phyloP scores from a whole-genome alignment of 768 basidiomycete genomes.

The Boletus reticulatus region DNA sequence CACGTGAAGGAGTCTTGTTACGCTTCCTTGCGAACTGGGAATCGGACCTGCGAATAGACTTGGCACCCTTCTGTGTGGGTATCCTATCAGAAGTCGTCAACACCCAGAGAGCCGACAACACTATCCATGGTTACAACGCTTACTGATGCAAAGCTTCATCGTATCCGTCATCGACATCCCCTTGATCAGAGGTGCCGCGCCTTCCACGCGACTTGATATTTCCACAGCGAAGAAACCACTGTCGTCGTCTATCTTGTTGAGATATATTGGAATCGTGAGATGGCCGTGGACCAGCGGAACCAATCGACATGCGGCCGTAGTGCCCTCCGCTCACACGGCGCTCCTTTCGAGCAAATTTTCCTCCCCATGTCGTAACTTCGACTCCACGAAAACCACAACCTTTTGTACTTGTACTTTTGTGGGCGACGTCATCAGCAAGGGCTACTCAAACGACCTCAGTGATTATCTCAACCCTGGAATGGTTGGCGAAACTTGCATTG shows the following conservation, averaged over 20 bases:
- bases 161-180: background rate
- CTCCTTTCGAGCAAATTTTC: constrained; percentile 4
- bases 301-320: constrained; percentile 22
- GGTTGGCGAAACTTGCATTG: constrained; percentile 11
- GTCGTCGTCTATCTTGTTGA: constrained; percentile 4
- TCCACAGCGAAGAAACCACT: constrained; percentile 15
- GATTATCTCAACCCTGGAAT: background rate
- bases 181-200: background rate
- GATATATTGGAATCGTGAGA: background rate
- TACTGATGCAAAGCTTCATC: constrained; percentile 7
- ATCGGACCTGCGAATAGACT: constrained; percentile 16
- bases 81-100: constrained; percentile 11
- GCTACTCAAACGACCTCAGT: constrained; percentile 14
- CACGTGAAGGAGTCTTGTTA: background rate
- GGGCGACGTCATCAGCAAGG: background rate
- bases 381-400: background rate
- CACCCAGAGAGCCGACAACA: background rate
- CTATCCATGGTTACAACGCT: background rate
- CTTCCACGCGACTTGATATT: constrained; percentile 1
- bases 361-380: constrained; percentile 3
- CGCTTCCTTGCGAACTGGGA: constrained; percentile 9
- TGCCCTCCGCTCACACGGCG: background rate
- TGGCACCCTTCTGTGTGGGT: constrained; percentile 4
- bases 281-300: constrained; percentile 4
- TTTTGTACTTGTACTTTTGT: constrained; percentile 1